These are phyloP conservation scores for Ogataea siamensis DNA, from an alignment of 805 yeast species.

Conservation along the genomic window DNA sequence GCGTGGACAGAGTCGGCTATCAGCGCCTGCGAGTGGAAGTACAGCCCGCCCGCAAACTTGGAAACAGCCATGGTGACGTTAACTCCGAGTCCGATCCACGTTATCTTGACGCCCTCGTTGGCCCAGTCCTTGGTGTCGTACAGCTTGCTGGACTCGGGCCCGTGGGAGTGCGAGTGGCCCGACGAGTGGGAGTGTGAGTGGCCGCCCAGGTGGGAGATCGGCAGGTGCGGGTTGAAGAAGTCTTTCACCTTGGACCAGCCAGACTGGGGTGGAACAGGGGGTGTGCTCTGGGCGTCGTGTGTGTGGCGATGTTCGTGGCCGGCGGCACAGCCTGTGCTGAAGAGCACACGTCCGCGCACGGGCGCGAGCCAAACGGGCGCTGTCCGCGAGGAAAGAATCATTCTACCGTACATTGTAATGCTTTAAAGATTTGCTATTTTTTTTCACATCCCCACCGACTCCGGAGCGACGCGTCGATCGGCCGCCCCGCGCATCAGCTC, in stretches of 20 bases:
- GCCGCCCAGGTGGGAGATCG: slow-evolving; percentile 29
- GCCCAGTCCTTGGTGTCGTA: slow-evolving; percentile 43
- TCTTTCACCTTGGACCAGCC: slow-evolving; percentile 31
- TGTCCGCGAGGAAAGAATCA: not conserved
- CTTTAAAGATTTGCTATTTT: slow-evolving; percentile 8
- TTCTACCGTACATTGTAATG: slow-evolving; percentile 7
- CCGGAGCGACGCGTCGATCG: slow-evolving; percentile 12
- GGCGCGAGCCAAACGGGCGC: not conserved
- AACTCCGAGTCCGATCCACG: slow-evolving; percentile 85
- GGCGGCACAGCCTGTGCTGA: slow-evolving; percentile 1
- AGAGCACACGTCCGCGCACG: not conserved
- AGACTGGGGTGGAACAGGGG: slow-evolving; percentile 19
- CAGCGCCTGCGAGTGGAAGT: slow-evolving; percentile 91
- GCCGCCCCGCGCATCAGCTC: slow-evolving; percentile 12
- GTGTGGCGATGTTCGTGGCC: slow-evolving; percentile 6
- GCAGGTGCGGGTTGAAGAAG: slow-evolving; percentile 37
- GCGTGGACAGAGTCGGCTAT: slow-evolving; percentile 96
- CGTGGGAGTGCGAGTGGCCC: slow-evolving; percentile 40
- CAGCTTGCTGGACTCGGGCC: slow-evolving; percentile 46
- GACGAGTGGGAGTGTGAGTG: slow-evolving; percentile 24
- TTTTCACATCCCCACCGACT: slow-evolving; percentile 4
- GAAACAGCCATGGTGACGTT: slow-evolving; percentile 84
- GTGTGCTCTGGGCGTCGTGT: slow-evolving; percentile 1
- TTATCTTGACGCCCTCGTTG: slow-evolving; percentile 88
- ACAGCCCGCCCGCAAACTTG: slow-evolving; percentile 85